These are phyloP conservation scores for Cerrena zonata DNA, from an alignment of 1,284 basidiomycete species.

Conservation along the genomic window DNA sequence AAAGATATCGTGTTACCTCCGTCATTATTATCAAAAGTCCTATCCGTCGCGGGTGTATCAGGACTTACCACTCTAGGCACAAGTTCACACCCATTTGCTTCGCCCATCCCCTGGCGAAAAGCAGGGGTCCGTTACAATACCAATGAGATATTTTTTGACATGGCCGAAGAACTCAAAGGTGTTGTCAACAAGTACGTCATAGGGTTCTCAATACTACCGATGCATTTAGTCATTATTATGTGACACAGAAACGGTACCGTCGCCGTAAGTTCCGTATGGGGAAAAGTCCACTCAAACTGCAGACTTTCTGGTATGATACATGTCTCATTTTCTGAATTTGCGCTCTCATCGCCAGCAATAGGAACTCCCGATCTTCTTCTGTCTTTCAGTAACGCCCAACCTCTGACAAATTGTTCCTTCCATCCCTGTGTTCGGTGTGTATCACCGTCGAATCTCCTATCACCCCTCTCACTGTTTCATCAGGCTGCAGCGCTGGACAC, in stretches of 20 bases:
- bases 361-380: conserved; percentile 86
- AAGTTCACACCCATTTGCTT: conserved; percentile 72
- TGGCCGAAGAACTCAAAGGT: conserved; percentile 78
- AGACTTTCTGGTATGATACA: conserved; percentile 63
- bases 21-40: conserved; percentile 72
- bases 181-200: conserved; percentile 72
- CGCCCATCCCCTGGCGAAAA: conserved; percentile 91
- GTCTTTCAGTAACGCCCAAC: conserved; percentile 73
- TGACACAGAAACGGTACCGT: conserved; percentile 64
- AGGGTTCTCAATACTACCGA: not conserved
- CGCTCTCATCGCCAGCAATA: conserved; percentile 16
- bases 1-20: conserved; percentile 90
- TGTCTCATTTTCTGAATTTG: not conserved
- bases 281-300: conserved; percentile 76
- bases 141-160: conserved; percentile 93
- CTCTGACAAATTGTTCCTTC: conserved; percentile 77
- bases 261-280: conserved; percentile 70
- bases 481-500: conserved; percentile 76
- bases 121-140: conserved; percentile 78
- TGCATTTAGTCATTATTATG: not conserved
- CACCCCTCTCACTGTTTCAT: conserved; percentile 4
- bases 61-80: conserved; percentile 34
- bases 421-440: conserved; percentile 85
- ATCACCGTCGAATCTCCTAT: not conserved
- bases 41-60: conserved; percentile 49